Base-by-base conservation (phyloP, 2,329 filamentous ascomycete species). In the Aspergillus sp. region DNA sequence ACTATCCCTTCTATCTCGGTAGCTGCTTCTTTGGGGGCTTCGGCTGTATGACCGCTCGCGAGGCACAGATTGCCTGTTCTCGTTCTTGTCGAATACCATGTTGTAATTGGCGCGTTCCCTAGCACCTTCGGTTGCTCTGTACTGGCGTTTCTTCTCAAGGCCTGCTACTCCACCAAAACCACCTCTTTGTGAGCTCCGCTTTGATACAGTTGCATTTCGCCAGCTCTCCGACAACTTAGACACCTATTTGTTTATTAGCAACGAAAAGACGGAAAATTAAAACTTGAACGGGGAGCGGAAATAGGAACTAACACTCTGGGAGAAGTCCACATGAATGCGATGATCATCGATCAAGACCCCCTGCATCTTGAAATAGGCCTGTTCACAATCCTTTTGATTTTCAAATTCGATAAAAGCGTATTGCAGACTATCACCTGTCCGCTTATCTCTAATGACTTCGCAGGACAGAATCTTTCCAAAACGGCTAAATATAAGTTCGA, bases 311-410 rank as follows among this genome's bases (percentile, higher is more conserved):
- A 93, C 95, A 71, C 91, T 96, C 78, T 99, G 95, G 11, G 93
- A 97, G 75, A 99, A 99, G 77, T 99, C 95, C 56, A 99, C 95
- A 70, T 99, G 95, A 62, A 99, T 99, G 43, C 95, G 88, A 64
- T 96, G 90, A 68, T 99, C 95, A 69, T 99, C 95, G 64, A 99
- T 98, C 55, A 99, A 79, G 2, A 98, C 93, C 2, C 89, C 91
- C 73, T 99, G 92, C 95, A 99, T 99, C 78, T 99, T 99, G 79
- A 96, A 95, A 70, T 97, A 99, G 3, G 95, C 95, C 52, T 90
- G 86, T 76, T 99, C 95, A 73, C 95, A 98, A 53, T 93, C 90
- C 64, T 89, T 86, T 76, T 97, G 95, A 55, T 96, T 90, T 58
- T 93, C 90, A 68, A 93, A 99, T 73, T 99, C 95, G 69, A 99